Evolutionary conservation across 768 basidiomycete species (phyloP).

Genomic region (Suillus sp.): DNA sequence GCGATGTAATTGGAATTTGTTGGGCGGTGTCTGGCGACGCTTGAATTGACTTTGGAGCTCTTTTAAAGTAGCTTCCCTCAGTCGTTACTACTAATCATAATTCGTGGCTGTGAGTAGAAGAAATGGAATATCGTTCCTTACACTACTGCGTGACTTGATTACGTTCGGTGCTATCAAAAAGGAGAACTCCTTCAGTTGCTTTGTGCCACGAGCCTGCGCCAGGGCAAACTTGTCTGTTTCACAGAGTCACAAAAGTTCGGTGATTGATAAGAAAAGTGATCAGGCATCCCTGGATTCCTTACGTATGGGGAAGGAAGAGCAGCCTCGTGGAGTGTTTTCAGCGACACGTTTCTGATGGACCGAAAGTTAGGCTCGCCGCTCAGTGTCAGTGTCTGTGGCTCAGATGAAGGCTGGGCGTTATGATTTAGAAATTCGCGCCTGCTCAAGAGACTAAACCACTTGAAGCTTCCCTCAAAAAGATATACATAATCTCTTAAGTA

Average conservation of each 20-base stretch:
- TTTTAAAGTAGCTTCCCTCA: neutral
- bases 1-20: neutral
- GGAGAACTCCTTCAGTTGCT: no score
- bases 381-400: neutral
- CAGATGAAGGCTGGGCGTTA: neutral
- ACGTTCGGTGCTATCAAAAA: no score
- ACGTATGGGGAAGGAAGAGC: constrained; percentile 4
- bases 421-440: neutral
- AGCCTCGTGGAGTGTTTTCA: neutral
- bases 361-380: no score
- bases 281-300: neutral
- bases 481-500: constrained; percentile 4
- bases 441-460: neutral
- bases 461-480: neutral
- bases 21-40: neutral
- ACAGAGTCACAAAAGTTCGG: neutral
- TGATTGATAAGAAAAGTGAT: neutral
- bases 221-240: neutral
- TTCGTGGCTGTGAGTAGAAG: neutral
- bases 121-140: neutral
- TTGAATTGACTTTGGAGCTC: neutral
- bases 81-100: neutral
- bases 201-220: no score
- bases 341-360: neutral
- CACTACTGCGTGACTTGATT: no score